Percentiles rank a stretch among this genome's conserved stretches.
Evolutionary conservation across 768 basidiomycete species (phyloP).

Genomic region (Auriscalpium vulgare): DNA sequence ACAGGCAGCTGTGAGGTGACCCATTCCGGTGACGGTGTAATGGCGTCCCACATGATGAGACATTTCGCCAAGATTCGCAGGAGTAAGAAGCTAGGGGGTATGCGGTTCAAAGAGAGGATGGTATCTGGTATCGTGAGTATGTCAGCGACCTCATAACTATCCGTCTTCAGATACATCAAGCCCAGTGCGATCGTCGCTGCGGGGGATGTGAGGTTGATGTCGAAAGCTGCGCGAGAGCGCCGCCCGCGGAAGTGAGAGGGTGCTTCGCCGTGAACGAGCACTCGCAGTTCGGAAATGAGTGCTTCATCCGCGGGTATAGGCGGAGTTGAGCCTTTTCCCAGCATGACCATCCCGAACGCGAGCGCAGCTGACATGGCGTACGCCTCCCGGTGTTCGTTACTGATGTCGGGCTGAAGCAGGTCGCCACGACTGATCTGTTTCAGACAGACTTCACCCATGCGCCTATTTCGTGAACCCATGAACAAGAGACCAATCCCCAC

Average conservation of each 20-base stretch:
- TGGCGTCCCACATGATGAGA: constrained; percentile 81
- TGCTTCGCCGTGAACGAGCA: constrained; percentile 71
- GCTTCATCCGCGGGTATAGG: constrained; percentile 66
- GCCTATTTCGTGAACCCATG: constrained; percentile 77
- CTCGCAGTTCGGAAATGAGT: constrained; percentile 57
- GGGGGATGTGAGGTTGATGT: constrained; percentile 86
- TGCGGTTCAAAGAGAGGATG: constrained; percentile 66
- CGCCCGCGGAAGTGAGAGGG: constrained; percentile 30
- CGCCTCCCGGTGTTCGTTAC: constrained; percentile 84
- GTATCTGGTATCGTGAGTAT: constrained; percentile 80
- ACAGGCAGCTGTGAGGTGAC: constrained; percentile 59
- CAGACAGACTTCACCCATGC: constrained; percentile 90
- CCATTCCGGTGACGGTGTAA: constrained; percentile 72
- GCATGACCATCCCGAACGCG: constrained; percentile 94
- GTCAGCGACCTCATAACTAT: constrained; percentile 78
- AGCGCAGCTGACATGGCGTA: constrained; percentile 86
- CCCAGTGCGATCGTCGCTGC: constrained; percentile 87
- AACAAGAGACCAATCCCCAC: constrained; percentile 86
- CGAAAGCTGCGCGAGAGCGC: constrained; percentile 46
- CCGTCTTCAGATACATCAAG: constrained; percentile 86
- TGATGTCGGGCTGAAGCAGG: constrained; percentile 74
- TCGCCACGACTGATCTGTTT: constrained; percentile 74
- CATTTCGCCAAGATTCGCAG: constrained; percentile 69
- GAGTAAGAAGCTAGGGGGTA: constrained; percentile 84
- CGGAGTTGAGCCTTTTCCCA: constrained; percentile 66